Percentiles rank a stretch among this genome's conserved stretches.
Conservation (phyloP, 2,329 filamentous ascomycete species). For the Aspergillus aculeatinus region DNA sequence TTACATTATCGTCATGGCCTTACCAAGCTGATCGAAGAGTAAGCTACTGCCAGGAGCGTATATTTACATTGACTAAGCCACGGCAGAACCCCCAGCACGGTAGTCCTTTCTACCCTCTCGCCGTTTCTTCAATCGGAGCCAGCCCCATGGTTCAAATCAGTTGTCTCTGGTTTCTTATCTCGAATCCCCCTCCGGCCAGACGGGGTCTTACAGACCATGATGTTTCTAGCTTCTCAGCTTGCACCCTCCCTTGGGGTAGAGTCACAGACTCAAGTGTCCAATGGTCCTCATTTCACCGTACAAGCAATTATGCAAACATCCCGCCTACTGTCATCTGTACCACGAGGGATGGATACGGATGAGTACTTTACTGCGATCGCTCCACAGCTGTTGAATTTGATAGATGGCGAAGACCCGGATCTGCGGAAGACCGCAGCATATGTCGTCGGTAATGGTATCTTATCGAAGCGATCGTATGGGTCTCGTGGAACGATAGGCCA, state of each 20-base stretch:
- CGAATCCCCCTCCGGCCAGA: constrained; percentile 40
- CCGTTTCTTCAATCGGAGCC: constrained; percentile 39
- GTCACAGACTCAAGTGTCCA: constrained; percentile 28
- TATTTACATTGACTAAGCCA: constrained; percentile 20
- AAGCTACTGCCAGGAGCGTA: constrained; percentile 3
- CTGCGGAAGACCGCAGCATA: constrained; percentile 44
- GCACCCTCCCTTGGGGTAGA: constrained; percentile 40
- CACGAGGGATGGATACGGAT: constrained; percentile 35
- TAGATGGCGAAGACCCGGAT: constrained; percentile 43
- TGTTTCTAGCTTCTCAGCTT: constrained; percentile 45
- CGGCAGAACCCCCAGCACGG: constrained; percentile 36
- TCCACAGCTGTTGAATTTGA: constrained; percentile 40
- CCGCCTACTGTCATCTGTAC: constrained; percentile 43
- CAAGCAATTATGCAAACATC: constrained; percentile 48
- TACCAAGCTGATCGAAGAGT: constrained; percentile 36
- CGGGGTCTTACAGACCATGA: constrained; percentile 44
- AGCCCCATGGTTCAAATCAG: constrained; percentile 39
- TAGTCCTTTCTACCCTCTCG: constrained; percentile 38
- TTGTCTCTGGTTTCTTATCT: constrained; percentile 39
- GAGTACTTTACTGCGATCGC: constrained; percentile 41
- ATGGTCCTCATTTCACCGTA: constrained; percentile 43
- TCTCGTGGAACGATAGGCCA: constrained; percentile 42
- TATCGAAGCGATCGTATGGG: constrained; percentile 41
- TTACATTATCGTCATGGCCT: constrained; percentile 25
- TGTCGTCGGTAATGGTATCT: constrained; percentile 44